Conservation (phyloP, 148 eudicot species). For the Diospyros kaki region DNA sequence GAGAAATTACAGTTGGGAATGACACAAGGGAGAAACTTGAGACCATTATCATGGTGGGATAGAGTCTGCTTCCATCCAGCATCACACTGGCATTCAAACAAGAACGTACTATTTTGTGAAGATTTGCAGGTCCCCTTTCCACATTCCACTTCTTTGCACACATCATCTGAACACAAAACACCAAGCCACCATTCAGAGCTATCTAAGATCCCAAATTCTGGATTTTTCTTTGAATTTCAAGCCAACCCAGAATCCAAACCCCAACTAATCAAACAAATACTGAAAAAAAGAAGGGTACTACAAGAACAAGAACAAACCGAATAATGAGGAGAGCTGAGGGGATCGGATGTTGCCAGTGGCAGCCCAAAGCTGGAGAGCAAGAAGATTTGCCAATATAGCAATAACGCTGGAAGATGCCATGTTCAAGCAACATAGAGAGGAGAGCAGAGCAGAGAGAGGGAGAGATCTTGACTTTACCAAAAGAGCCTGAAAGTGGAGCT, state of each 20-base stretch:
- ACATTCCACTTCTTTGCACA: slow-evolving; percentile 55
- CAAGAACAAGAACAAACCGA: slow-evolving; percentile 15
- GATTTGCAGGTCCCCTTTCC: slow-evolving; percentile 68
- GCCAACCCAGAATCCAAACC: neutral
- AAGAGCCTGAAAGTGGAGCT: neutral
- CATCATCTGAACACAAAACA: slow-evolving; percentile 23
- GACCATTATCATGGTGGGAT: slow-evolving; percentile 14
- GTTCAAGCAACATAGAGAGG: neutral
- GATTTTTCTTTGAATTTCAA: neutral
- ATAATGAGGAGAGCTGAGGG: slow-evolving; percentile 24
- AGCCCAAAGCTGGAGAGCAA: slow-evolving; percentile 3
- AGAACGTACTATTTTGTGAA: slow-evolving; percentile 24
- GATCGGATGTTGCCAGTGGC: slow-evolving; percentile 4
- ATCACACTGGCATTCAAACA: slow-evolving; percentile 59
- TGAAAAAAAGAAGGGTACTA: neutral
- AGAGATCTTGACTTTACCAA: neutral
- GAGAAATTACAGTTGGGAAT: slow-evolving; percentile 63
- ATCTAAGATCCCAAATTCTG: neutral
- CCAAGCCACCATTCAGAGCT: neutral
- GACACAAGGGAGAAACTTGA: slow-evolving; percentile 67
- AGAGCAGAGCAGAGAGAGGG: neutral
- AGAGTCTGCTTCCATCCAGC: slow-evolving; percentile 67
- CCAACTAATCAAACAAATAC: neutral
- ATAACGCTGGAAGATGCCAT: slow-evolving; percentile 18
- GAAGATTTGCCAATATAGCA: neutral